phyloP scores from a whole-genome alignment of 805 yeast species.

The Cyberlindnera maritima region DNA sequence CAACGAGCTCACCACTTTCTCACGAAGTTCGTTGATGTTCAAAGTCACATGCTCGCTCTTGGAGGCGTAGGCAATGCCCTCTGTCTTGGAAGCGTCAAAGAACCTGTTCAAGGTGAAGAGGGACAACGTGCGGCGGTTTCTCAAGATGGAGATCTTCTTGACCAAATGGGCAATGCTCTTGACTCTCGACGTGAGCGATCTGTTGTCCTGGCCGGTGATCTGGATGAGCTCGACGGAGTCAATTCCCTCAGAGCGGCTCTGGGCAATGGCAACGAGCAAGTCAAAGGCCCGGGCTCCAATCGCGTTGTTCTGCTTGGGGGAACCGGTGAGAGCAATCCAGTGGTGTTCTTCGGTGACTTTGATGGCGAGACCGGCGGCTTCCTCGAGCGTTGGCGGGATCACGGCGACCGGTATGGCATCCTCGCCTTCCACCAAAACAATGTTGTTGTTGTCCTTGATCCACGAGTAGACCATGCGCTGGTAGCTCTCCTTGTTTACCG shows the following conservation, averaged over 20 bases:
- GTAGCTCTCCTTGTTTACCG: conserved; percentile 30
- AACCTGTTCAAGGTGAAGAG: conserved; percentile 51
- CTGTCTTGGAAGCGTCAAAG: conserved; percentile 24
- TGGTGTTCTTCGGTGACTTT: conserved; percentile 53
- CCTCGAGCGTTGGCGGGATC: conserved; percentile 1
- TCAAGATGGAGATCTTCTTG: conserved; percentile 36
- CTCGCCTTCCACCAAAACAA: conserved; percentile 7
- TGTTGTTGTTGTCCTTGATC: conserved; percentile 28
- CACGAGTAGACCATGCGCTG: conserved; percentile 37
- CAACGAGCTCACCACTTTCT: conserved; percentile 44
- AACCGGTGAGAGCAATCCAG: conserved; percentile 58
- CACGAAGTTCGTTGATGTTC: conserved; percentile 30
- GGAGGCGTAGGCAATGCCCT: conserved; percentile 10
- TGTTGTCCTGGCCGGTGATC: conserved; percentile 63
- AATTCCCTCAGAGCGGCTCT: conserved; percentile 53
- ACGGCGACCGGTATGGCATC: neutral
- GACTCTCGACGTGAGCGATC: conserved; percentile 65
- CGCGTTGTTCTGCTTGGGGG: conserved; percentile 45
- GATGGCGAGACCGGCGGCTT: conserved; percentile 20
- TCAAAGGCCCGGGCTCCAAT: conserved; percentile 57
- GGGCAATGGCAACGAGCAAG: conserved; percentile 58
- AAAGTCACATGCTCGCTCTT: conserved; percentile 27
- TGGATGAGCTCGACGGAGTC: conserved; percentile 54
- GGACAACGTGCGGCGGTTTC: conserved; percentile 51
- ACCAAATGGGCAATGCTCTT: conserved; percentile 53